phyloP scores from a whole-genome alignment of 2,329 filamentous ascomycete species.

The Onygena corvina region DNA sequence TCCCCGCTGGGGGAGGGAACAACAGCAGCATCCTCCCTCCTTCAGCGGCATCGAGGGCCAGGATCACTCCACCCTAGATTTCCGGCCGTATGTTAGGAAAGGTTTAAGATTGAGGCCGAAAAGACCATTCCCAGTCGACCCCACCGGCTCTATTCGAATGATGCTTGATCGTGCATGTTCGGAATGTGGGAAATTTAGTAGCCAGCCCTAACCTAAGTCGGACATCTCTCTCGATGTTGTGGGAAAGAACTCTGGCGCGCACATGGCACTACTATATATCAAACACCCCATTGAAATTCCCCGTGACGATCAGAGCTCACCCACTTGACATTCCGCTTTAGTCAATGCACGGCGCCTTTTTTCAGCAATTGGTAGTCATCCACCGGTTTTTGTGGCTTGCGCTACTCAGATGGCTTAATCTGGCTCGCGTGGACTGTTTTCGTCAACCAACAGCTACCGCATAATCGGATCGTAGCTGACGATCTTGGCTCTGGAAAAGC shows the following conservation, averaged over 20 bases:
- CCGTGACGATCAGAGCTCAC: constrained; percentile 1
- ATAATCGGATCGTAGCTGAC: too few species aligned
- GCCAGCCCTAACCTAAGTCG: neutral
- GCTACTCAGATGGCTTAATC: too few species aligned
- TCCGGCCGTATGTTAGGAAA: neutral
- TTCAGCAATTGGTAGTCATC: too few species aligned
- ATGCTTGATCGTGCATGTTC: neutral
- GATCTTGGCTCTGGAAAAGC: too few species aligned
- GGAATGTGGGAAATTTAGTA: neutral
- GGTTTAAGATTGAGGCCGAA: neutral
- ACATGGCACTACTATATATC: neutral
- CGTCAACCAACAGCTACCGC: too few species aligned
- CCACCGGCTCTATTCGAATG: neutral
- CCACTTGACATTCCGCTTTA: neutral
- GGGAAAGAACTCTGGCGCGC: neutral
- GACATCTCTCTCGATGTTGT: neutral
- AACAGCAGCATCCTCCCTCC: neutral
- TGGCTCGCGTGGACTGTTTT: too few species aligned
- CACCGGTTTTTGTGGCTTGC: too few species aligned
- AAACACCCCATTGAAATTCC: constrained; percentile 3
- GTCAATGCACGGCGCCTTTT: too few species aligned
- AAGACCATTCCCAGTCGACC: neutral
- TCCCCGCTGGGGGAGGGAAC: neutral
- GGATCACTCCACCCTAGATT: neutral
- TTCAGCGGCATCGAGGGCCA: neutral